Evolutionary conservation across 139 green algal species (phyloP).

Genomic region (Chlamydomonas sp.): DNA sequence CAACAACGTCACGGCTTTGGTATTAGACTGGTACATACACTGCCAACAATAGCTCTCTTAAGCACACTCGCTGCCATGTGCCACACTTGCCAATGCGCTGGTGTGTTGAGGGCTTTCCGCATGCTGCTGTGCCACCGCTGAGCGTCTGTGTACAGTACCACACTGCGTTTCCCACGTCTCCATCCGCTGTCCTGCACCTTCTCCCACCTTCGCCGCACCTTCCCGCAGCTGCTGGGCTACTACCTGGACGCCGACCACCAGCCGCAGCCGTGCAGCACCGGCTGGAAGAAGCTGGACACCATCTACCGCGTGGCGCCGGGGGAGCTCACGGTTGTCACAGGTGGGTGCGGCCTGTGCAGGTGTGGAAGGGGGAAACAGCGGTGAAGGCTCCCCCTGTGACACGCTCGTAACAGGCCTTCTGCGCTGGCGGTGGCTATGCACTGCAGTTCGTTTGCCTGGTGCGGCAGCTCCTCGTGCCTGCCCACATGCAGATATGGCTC

Average conservation of each 20-base stretch:
- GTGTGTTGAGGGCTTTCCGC: too few relatives aligned
- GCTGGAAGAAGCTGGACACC: constrained; percentile 83
- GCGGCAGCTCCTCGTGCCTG: neutral
- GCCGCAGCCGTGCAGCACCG: constrained; percentile 70
- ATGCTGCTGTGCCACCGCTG: too few relatives aligned
- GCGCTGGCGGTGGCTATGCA: neutral
- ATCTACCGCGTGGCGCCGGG: constrained; percentile 83
- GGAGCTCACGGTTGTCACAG: constrained; percentile 96
- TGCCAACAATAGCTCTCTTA: too few relatives aligned
- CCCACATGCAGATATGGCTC: too few relatives aligned
- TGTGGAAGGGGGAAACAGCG: neutral
- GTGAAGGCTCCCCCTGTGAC: neutral
- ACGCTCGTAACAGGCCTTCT: neutral
- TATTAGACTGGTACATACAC: too few relatives aligned
- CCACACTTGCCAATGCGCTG: too few relatives aligned
- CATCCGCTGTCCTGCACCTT: neutral
- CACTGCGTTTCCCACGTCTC: neutral
- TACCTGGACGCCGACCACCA: constrained; percentile 2
- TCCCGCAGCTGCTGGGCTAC: neutral
- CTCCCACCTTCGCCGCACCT: constrained; percentile 27
- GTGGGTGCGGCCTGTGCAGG: neutral
- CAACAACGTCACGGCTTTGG: too few relatives aligned
- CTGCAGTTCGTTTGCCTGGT: neutral
- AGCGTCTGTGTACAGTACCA: too few relatives aligned
- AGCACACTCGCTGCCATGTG: too few relatives aligned